Conservation (phyloP, 768 basidiomycete genomes). For the Kwoniella dendrophila region DNA sequence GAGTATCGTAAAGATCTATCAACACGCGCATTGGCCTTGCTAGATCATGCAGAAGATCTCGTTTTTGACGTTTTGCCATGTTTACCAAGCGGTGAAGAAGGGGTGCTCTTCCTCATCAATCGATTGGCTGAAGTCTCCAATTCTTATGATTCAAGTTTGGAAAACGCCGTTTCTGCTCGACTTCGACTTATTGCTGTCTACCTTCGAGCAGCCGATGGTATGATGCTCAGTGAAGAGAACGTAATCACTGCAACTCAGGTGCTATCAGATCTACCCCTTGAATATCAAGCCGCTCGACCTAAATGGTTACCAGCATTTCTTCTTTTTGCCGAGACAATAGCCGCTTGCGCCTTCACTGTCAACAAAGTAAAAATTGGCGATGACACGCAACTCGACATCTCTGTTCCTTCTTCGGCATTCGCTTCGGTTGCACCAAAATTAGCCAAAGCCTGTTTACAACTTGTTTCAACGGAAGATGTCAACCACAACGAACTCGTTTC, state of each 20-base stretch:
- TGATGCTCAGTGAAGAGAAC: slow-evolving; percentile 17
- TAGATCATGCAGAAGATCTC: slow-evolving; percentile 83
- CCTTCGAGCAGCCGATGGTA: slow-evolving; percentile 2
- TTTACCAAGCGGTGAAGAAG: slow-evolving; percentile 67
- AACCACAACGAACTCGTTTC: slow-evolving; percentile 82
- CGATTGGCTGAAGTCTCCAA: slow-evolving; percentile 67
- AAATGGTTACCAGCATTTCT: slow-evolving; percentile 86
- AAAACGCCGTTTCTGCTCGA: slow-evolving; percentile 76
- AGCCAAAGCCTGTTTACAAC: slow-evolving; percentile 73
- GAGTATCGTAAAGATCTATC: slow-evolving; percentile 68
- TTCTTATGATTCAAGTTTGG: slow-evolving; percentile 47
- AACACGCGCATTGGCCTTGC: slow-evolving; percentile 70
- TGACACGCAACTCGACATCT: slow-evolving; percentile 49
- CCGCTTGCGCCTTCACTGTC: slow-evolving; percentile 75
- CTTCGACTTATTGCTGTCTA: slow-evolving; percentile 68
- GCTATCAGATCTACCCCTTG: slow-evolving; percentile 12
- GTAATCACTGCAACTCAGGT: slow-evolving; percentile 3
- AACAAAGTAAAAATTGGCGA: slow-evolving; percentile 63
- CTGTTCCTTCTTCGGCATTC: slow-evolving; percentile 64
- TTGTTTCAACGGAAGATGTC: slow-evolving; percentile 68
- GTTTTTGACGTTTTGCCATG: slow-evolving; percentile 85
- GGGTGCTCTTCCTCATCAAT: slow-evolving; percentile 72
- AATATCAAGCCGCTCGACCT: slow-evolving; percentile 61
- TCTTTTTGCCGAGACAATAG: slow-evolving; percentile 79
- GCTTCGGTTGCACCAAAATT: slow-evolving; percentile 66